Evolutionary conservation across 345 rosid genomes (phyloP).

Genomic region (Citrus australasica): DNA sequence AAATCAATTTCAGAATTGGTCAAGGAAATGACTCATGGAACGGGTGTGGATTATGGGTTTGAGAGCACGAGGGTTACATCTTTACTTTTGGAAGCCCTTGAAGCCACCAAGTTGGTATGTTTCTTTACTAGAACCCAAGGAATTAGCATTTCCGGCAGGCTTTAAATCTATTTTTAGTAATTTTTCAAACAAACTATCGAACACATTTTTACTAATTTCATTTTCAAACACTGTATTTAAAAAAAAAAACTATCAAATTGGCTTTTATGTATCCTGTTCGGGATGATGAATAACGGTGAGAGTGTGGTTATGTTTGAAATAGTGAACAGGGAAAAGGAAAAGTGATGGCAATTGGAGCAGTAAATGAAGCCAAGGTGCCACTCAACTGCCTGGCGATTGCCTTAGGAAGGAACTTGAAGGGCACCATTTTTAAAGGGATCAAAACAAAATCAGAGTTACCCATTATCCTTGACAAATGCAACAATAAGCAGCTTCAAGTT

Average conservation of each 20-base stretch:
- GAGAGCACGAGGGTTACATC: slow-evolving; percentile 48
- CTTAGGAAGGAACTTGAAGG: slow-evolving; percentile 51
- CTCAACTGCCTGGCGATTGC: slow-evolving; percentile 24
- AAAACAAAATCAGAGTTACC: slow-evolving; percentile 51
- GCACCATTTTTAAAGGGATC: slow-evolving; percentile 54
- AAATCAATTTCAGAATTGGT: slow-evolving; percentile 37
- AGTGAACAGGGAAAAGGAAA: slow-evolving; percentile 40
- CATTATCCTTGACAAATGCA: slow-evolving; percentile 38
- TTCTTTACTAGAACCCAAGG: neutral
- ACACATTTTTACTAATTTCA: no score
- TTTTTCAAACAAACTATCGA: neutral
- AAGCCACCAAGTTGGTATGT: slow-evolving; percentile 42
- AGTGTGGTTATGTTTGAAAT: no score
- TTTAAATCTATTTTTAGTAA: neutral
- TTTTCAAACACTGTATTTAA: no score
- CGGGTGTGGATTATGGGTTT: slow-evolving; percentile 61
- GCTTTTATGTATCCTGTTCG: no score
- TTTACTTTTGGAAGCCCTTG: slow-evolving; percentile 45
- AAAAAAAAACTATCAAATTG: no score
- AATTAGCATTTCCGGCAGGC: no score
- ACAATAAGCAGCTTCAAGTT: slow-evolving; percentile 19
- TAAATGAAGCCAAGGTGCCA: slow-evolving; percentile 12
- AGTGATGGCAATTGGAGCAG: slow-evolving; percentile 34
- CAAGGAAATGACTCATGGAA: slow-evolving; percentile 39
- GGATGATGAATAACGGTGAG: no score